These are phyloP conservation scores for Cryptococcus sp. DNA, from an alignment of 1,284 basidiomycete genomes.

Conservation along the genomic window DNA sequence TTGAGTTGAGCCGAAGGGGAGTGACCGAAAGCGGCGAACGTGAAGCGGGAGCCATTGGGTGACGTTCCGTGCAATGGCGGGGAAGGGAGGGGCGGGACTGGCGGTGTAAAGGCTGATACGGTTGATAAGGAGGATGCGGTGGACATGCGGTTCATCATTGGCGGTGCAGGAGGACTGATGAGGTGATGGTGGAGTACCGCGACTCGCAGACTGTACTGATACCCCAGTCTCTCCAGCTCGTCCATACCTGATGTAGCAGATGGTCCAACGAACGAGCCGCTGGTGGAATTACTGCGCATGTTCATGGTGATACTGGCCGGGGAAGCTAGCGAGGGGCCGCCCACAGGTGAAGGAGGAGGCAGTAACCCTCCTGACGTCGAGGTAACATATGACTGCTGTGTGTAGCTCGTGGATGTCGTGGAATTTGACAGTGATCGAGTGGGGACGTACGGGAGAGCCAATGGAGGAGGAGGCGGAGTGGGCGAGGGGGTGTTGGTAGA, in stretches of 20 bases:
- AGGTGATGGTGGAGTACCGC: slow-evolving; percentile 40
- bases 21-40: slow-evolving; percentile 18
- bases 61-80: slow-evolving; percentile 26
- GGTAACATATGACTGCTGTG: slow-evolving; percentile 2
- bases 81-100: slow-evolving; percentile 23
- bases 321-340: slow-evolving; percentile 10
- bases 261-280: background rate
- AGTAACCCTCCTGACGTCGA: slow-evolving; percentile 11
- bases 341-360: slow-evolving; percentile 13
- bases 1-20: slow-evolving; percentile 12
- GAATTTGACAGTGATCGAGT: slow-evolving; percentile 12
- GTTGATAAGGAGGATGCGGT: slow-evolving; percentile 9
- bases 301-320: slow-evolving; percentile 6
- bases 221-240: slow-evolving; percentile 45
- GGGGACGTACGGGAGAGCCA: slow-evolving; percentile 9
- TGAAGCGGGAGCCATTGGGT: slow-evolving; percentile 26
- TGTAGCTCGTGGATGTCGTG: slow-evolving; percentile 12
- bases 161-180: slow-evolving; percentile 12
- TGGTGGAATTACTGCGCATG: background rate
- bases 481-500: background rate
- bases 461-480: background rate
- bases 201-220: slow-evolving; percentile 47
- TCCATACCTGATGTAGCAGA: slow-evolving; percentile 18
- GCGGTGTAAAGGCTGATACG: slow-evolving; percentile 12
- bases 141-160: slow-evolving; percentile 8